Conservation (phyloP, 139 green algal genomes). For the Cymbomonas tetramitiformis region DNA sequence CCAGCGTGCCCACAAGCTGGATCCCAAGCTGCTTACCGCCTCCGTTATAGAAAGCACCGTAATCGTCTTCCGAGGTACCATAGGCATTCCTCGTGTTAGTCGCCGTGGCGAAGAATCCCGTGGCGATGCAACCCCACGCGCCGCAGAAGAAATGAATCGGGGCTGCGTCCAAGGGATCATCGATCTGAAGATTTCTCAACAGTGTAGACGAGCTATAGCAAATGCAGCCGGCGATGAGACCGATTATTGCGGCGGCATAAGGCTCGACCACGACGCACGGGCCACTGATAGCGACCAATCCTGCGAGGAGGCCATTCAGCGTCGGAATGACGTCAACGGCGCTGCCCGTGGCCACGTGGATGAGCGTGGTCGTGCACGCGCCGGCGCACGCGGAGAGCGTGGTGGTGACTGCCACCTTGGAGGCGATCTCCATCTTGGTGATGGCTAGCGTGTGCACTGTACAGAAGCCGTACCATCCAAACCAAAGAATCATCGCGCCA, state of each 20-base stretch:
- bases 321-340: conserved; percentile 13
- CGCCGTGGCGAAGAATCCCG: conserved; percentile 15
- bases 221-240: conserved; percentile 23
- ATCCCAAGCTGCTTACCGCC: conserved; percentile 28
- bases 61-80: conserved; percentile 22
- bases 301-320: conserved; percentile 38
- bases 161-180: conserved; percentile 42
- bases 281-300: conserved; percentile 36
- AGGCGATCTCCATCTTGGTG: conserved; percentile 20
- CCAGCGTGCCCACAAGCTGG: conserved; percentile 44
- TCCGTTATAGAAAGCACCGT: conserved; percentile 38
- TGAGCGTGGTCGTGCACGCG: conserved; percentile 25
- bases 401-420: conserved; percentile 34
- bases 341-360: conserved; percentile 25
- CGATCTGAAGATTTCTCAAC: conserved; percentile 24
- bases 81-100: not conserved
- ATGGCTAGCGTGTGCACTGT: conserved; percentile 10
- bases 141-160: conserved; percentile 42
- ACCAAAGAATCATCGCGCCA: conserved; percentile 46
- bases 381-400: conserved; percentile 35
- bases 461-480: conserved; percentile 51
- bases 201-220: conserved; percentile 5
- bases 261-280: conserved; percentile 28
- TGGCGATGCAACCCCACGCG: conserved; percentile 27
- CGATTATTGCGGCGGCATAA: conserved; percentile 34